Base-by-base conservation (phyloP, 208 protist species). In the Trypanosoma boissoni region DNA sequence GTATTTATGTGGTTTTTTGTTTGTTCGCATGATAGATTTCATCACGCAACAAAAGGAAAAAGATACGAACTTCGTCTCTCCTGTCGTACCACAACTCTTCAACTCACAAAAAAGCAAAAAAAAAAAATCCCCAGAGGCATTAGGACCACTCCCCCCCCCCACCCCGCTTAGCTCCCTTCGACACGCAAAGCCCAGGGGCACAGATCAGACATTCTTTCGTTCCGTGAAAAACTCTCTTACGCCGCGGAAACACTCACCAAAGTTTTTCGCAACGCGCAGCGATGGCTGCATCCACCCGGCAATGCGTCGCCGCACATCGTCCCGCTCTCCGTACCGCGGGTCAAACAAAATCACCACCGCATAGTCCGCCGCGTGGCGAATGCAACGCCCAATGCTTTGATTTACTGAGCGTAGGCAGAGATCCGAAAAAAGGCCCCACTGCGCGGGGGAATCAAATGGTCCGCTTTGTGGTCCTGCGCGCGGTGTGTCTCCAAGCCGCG, bases 341-440 rank as follows among this genome's bases (percentile, higher is more conserved):
- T 99, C 97, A 14, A 98, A 48, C 9, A 99, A 69, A 14, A 98
- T 36, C n/a, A 98, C 90, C 8, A 74, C 76, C 16, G 97, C 92
- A 68, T 98, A 98, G 73, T 99, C 97, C 16, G 65, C 48, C 0
- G 60, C 43, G 65, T 99, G 96, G 16, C 97, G 87, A 52, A 99
- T 98, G 28, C 91, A 94, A 24, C 97, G 88, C 7, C 96, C 95
- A 41, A 98, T 97, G 53, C 85, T 95, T 74, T 99, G 97, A 64
- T 98, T 98, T 8, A 99, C 96, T 8, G 83, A 78, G 28, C 92
- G 96, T 95, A 98, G 98, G 80, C 95, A 98, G 49, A 97, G 59
- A 50, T 95, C 88, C 58, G 88, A 92, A 56, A 97, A 97, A 46
- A 97, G 74, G 4, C 54, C 54, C 77, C 84, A 91, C 63, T 84